Evolutionary conservation across 163 green algal species (phyloP), one percentile per base, ranked within the genome.

Genomic region (Picocystis sp.): DNA sequence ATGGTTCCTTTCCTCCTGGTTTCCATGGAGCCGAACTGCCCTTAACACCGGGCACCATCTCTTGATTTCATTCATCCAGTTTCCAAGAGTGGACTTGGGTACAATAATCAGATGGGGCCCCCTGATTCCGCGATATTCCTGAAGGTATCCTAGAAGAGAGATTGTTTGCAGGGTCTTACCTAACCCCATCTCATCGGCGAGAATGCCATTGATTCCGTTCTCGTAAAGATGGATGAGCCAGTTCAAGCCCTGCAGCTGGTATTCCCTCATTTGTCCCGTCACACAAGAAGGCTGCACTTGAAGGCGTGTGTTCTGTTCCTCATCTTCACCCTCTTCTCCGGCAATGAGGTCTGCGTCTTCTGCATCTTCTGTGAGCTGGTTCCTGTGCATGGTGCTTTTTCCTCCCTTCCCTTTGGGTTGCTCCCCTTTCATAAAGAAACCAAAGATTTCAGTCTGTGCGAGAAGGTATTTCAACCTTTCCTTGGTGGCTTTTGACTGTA

Each of bases 181-280:
- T 59, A 96, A 71, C 43, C 86, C 85, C 89, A 98, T 97, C 70
- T 97, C 88, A 58, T 96, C 90, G 17, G 88, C 90, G 51, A 99
- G 66, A 64, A 99, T 99, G 47, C 87, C 89, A 64, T 97, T 98
- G 75, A 98, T 95, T 60, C 88, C 90, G 63, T 97, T 95, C 65
- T 96, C 87, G 57, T 95, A 97, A 29, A 96, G 66, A 60, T 93
- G 81, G 63, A 97, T 96, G 51, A 99, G 72, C 89, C 89, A 98
- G 75, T 98, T 98, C 11, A 98, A 75, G 53, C 90, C 90, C 63
- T 93, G 77, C 66, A 94, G 77, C 78, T 93, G 83, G 69, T 99
- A 99, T 65, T 97, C 80, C 13, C 89, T 73, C 82, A 99, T 84
- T 44, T 80, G 88, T 54, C 87, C 74, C 23, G 80, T 87, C 60